phyloP scores from a whole-genome alignment of 2,329 filamentous ascomycete species.

The Alternaria sp. region DNA sequence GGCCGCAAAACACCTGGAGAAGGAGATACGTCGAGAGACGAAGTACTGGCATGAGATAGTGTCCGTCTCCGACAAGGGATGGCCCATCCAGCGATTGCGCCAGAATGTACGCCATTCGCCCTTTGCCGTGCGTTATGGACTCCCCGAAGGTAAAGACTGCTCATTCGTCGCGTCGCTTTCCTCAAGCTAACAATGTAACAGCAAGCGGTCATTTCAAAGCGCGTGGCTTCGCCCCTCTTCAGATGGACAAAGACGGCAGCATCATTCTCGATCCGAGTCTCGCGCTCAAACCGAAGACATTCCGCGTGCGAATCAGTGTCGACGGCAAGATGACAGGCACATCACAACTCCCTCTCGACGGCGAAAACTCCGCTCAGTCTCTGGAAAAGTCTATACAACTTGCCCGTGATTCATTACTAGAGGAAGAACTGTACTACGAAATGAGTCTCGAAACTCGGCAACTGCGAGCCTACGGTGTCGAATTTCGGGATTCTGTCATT shows the following conservation, averaged over 20 bases:
- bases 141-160: slow-evolving; percentile 68
- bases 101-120: slow-evolving; percentile 68
- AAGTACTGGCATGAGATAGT: slow-evolving; percentile 90
- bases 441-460: slow-evolving; percentile 80
- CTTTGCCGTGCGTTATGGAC: slow-evolving; percentile 87
- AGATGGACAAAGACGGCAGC: slow-evolving; percentile 74
- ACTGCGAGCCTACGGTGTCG: slow-evolving; percentile 73
- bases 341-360: slow-evolving; percentile 48
- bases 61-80: slow-evolving; percentile 80
- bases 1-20: slow-evolving; percentile 74
- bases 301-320: slow-evolving; percentile 71
- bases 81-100: slow-evolving; percentile 67
- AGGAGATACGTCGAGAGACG: slow-evolving; percentile 79
- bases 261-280: slow-evolving; percentile 75
- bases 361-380: slow-evolving; percentile 55
- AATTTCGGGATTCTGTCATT: slow-evolving; percentile 59
- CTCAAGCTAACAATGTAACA: slow-evolving; percentile 26
- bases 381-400: slow-evolving; percentile 74
- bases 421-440: slow-evolving; percentile 90
- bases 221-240: slow-evolving; percentile 80
- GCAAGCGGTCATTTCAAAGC: slow-evolving; percentile 65
- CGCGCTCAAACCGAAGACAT: slow-evolving; percentile 60
- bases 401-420: slow-evolving; percentile 78
- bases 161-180: background rate
- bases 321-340: slow-evolving; percentile 65